Evolutionary conservation across 2,329 filamentous ascomycete genomes (phyloP), one percentile per base, ranked within the genome.

Genomic region (Penicillium sumatraense): DNA sequence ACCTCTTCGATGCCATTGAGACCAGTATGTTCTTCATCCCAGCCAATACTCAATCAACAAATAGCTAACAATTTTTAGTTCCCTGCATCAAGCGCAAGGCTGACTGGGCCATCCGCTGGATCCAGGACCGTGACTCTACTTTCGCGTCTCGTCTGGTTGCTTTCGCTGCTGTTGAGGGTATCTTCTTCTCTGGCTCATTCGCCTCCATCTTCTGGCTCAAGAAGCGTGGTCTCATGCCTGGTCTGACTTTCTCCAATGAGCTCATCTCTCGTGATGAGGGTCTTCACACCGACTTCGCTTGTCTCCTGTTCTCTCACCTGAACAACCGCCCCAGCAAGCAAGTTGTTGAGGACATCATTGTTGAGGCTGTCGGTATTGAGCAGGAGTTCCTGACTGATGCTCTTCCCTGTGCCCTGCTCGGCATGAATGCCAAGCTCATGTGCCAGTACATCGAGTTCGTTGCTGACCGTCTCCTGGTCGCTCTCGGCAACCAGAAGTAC

Each of bases 361-460:
- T 88, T 49, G 95, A 99, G 75, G 95, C 95, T 51, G 95, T 99
- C 62, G 79, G 76, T 52, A 98, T 99, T 58, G 95, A 99, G 83
- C 89, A 99, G 78, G 95, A 99, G 80, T 99, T 99, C 84, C 78
- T 99, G 66, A 96, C 93, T 2, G 95, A 99, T 74, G 93, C 95
- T 63, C 88, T 99, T 49, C 95, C 95, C 14, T 92, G 89, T 68
- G 92, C 86, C 41, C 88, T 99, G 49, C 90, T 99, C 27, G 95
- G 95, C 80, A 99, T 99, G 95, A 99, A 99, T 83, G 79, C 93
- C 51, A 89, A 83, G 65, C 85, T 99, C 67, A 99, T 99, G 95
- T 96, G 96, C 85, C 93, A 98, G 81, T 99, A 99, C 84, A 99
- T 99, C 66, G 95, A 99, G 86, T 99, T 99, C 69, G 95, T 99